These are phyloP conservation scores for Pittosporum tobira DNA, from an alignment of 129 eudicot species.

Conservation along the genomic window DNA sequence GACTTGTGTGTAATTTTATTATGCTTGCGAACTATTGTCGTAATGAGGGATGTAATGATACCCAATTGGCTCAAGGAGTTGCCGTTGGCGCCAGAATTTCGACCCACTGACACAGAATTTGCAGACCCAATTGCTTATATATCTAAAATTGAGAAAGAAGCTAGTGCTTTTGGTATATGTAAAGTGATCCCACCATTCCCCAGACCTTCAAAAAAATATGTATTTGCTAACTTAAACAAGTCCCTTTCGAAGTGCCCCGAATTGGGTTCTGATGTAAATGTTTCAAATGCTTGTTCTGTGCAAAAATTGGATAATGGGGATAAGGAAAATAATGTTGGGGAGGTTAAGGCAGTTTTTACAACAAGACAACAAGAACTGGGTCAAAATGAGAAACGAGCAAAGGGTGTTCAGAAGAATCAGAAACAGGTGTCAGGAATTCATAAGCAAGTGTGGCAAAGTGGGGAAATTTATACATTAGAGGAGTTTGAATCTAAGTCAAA, in stretches of 20 bases:
- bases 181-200: conserved; percentile 92
- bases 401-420: conserved; percentile 20
- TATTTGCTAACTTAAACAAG: conserved; percentile 58
- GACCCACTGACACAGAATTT: conserved; percentile 90
- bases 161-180: conserved; percentile 93
- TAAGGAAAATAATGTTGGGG: conserved; percentile 22
- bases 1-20: conserved; percentile 19
- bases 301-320: conserved; percentile 15
- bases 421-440: conserved; percentile 20
- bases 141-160: conserved; percentile 94
- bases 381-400: conserved; percentile 37
- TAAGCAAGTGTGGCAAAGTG: conserved; percentile 99
- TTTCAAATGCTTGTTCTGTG: not conserved
- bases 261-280: conserved; percentile 41
- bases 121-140: conserved; percentile 99
- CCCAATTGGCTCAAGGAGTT: conserved; percentile 79
- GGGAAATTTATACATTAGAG: conserved; percentile 79
- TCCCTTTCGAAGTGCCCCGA: conserved; percentile 70
- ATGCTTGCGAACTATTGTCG: conserved; percentile 25
- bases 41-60: conserved; percentile 67
- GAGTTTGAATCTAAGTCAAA: conserved; percentile 87
- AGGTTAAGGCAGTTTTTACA: conserved; percentile 64
- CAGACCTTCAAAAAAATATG: conserved; percentile 71
- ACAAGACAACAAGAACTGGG: conserved; percentile 92
- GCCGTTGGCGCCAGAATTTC: conserved; percentile 94